phyloP scores from a whole-genome alignment of 2,329 filamentous ascomycete genomes.

The Colletotrichum orbiculare region DNA sequence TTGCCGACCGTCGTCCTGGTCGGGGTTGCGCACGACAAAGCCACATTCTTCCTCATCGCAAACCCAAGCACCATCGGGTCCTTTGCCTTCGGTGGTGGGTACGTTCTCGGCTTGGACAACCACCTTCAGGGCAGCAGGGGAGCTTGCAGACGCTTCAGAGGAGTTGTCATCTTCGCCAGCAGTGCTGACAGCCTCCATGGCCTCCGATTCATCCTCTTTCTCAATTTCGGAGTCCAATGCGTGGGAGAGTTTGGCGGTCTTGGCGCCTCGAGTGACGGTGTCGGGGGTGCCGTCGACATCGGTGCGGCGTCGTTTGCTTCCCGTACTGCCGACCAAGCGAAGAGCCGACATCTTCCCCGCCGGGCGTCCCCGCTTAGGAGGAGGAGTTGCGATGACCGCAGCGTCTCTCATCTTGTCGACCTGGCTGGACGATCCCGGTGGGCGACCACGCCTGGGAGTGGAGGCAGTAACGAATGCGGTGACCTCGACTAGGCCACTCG shows the following conservation, averaged over 20 bases:
- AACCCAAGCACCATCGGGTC: conserved; percentile 72
- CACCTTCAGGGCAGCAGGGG: conserved; percentile 49
- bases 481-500: not conserved
- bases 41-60: conserved; percentile 73
- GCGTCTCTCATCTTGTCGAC: too few relatives aligned
- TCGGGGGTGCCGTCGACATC: conserved; percentile 51
- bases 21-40: conserved; percentile 72
- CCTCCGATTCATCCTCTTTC: conserved; percentile 42
- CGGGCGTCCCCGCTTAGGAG: conserved; percentile 43
- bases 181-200: conserved; percentile 44
- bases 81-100: conserved; percentile 61
- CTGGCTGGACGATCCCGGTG: too few relatives aligned
- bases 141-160: conserved; percentile 19
- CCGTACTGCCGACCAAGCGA: conserved; percentile 49
- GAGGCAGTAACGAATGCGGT: too few relatives aligned
- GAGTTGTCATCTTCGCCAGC: conserved; percentile 42
- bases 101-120: conserved; percentile 62
- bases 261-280: conserved; percentile 48
- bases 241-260: conserved; percentile 49
- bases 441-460: too few relatives aligned
- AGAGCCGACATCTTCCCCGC: conserved; percentile 59
- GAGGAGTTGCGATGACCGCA: conserved; percentile 13
- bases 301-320: conserved; percentile 57
- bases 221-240: conserved; percentile 42
- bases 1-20: conserved; percentile 63